Conservation (phyloP, 1,139 yeast genomes). For the Pichia sp. region DNA sequence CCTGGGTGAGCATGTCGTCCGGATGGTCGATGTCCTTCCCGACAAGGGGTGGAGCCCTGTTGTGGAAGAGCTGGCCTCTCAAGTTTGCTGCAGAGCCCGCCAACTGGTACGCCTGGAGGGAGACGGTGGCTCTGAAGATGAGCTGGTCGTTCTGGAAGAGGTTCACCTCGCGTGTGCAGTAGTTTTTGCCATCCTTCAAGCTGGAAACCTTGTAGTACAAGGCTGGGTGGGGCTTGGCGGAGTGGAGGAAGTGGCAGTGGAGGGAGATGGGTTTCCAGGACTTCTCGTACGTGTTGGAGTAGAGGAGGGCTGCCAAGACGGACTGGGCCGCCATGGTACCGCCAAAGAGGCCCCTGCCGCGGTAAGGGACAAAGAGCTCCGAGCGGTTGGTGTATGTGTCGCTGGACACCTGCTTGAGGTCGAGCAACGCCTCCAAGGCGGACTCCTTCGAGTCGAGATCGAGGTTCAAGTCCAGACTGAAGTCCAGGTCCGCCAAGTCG, state of each 20-base stretch:
- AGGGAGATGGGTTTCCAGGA: slow-evolving; percentile 45
- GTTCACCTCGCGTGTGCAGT: slow-evolving; percentile 53
- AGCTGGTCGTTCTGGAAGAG: slow-evolving; percentile 51
- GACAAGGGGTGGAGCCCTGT: slow-evolving; percentile 25
- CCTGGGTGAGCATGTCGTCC: slow-evolving; percentile 30
- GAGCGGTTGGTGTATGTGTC: slow-evolving; percentile 25
- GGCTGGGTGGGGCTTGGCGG: slow-evolving; percentile 47
- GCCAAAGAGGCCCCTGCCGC: slow-evolving; percentile 74
- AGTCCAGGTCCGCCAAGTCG: background rate
- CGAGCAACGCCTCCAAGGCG: slow-evolving; percentile 16
- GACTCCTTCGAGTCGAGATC: slow-evolving; percentile 8
- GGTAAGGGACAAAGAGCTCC: slow-evolving; percentile 40
- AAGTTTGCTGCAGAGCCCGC: slow-evolving; percentile 32
- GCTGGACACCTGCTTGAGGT: slow-evolving; percentile 11
- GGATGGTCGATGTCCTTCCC: slow-evolving; percentile 31
- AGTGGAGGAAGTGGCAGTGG: slow-evolving; percentile 47
- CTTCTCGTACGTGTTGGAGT: slow-evolving; percentile 37
- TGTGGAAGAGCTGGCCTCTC: slow-evolving; percentile 30
- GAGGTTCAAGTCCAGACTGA: background rate
- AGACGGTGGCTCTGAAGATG: slow-evolving; percentile 50
- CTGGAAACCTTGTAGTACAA: slow-evolving; percentile 57
- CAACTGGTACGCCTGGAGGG: slow-evolving; percentile 38
- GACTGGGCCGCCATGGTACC: slow-evolving; percentile 76
- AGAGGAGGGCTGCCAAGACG: slow-evolving; percentile 52
- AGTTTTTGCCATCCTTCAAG: slow-evolving; percentile 58